Conservation (phyloP, 345 rosid species). For the Pelargonium nanum region DNA sequence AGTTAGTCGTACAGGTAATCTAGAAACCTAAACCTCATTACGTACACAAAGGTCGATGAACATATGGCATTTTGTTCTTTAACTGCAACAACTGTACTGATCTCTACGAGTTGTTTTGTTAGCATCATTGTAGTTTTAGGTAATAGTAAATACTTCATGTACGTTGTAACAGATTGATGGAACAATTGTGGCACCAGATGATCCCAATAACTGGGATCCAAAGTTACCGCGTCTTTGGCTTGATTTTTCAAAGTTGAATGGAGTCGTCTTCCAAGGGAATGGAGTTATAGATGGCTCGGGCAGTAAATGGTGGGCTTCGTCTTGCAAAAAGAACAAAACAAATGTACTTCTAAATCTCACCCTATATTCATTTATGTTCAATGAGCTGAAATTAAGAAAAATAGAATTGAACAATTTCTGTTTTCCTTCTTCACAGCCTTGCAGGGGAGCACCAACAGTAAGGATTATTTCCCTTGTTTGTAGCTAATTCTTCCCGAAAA, state of each 20-base stretch:
- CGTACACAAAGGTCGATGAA: neutral
- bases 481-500: too few species aligned
- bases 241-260: constrained; percentile 62
- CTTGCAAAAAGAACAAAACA: constrained; percentile 88
- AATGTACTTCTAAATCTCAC: constrained; percentile 38
- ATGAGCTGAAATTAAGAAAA: constrained; percentile 7
- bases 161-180: constrained; percentile 84
- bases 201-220: constrained; percentile 85
- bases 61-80: neutral
- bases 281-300: constrained; percentile 97
- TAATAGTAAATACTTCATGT: too few species aligned
- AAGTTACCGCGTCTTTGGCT: constrained; percentile 61
- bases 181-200: constrained; percentile 80
- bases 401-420: constrained; percentile 14
- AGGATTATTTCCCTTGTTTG: constrained; percentile 15
- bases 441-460: constrained; percentile 85
- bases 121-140: neutral
- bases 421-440: constrained; percentile 54
- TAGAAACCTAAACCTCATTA: neutral
- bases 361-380: neutral
- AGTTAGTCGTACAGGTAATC: constrained; percentile 63
- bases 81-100: neutral
- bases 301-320: constrained; percentile 96
- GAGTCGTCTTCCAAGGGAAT: constrained; percentile 67
- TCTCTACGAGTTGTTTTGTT: neutral